Percentiles rank a stretch among this genome's conserved stretches.
Conservation (phyloP, 2,329 filamentous ascomycete species). For the Canariomyces notabilis region DNA sequence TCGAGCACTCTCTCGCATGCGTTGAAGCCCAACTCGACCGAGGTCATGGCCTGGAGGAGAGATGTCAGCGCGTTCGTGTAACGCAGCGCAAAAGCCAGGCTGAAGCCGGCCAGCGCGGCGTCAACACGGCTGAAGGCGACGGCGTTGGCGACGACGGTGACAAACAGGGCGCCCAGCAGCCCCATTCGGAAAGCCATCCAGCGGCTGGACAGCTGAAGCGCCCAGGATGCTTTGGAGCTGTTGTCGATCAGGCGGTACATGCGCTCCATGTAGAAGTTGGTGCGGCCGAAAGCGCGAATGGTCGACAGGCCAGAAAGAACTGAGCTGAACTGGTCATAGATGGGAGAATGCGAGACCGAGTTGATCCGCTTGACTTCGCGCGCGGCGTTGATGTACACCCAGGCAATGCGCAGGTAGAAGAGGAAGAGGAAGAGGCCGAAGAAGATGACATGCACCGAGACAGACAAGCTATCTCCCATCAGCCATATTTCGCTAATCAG, state of each 20-base stretch:
- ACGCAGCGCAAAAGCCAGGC: conserved; percentile 35
- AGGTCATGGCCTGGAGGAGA: conserved; percentile 34
- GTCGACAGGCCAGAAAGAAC: conserved; percentile 38
- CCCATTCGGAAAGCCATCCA: conserved; percentile 38
- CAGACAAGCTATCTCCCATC: conserved; percentile 24
- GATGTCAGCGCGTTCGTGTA: conserved; percentile 33
- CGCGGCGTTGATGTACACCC: conserved; percentile 34
- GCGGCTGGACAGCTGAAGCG: conserved; percentile 28
- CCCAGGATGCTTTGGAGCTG: conserved; percentile 30
- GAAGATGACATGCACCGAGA: conserved; percentile 34
- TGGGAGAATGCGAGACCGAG: conserved; percentile 36
- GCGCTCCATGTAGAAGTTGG: conserved; percentile 33
- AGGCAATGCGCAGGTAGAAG: conserved; percentile 32
- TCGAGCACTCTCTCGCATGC: conserved; percentile 40
- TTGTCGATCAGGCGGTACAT: conserved; percentile 33
- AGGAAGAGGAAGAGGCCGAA: conserved; percentile 33
- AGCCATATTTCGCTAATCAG: background rate
- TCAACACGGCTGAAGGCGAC: conserved; percentile 34
- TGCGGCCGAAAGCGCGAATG: conserved; percentile 37
- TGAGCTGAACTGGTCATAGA: conserved; percentile 39
- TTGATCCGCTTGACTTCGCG: conserved; percentile 39
- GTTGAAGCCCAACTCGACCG: conserved; percentile 39
- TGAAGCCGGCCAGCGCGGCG: conserved; percentile 38
- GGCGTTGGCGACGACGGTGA: conserved; percentile 33
- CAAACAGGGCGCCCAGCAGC: conserved; percentile 36